Percentiles rank a stretch among this genome's conserved stretches.
phyloP scores from a whole-genome alignment of 345 rosid genomes.

The Acer negundo region DNA sequence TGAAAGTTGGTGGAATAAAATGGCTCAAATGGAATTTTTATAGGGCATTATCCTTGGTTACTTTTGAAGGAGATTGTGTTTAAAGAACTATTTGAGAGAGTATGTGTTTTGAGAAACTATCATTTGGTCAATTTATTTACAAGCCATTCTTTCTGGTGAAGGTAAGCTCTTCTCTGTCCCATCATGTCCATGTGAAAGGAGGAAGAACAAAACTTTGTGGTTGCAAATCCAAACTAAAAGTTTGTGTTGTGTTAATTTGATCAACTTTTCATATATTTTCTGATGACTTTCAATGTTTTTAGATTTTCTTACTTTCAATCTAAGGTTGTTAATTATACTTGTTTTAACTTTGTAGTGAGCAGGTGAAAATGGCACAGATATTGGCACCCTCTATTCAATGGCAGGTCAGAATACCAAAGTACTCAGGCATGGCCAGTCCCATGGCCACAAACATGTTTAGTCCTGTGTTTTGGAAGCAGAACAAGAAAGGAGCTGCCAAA shows the following conservation, averaged over 20 bases:
- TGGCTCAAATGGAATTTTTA: background rate
- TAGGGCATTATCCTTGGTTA: background rate
- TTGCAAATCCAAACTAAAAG: background rate
- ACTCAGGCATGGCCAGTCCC: constrained; percentile 45
- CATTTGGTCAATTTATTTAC: background rate
- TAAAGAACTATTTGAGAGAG: background rate
- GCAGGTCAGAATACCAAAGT: constrained; percentile 71
- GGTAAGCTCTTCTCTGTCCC: background rate
- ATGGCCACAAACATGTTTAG: constrained; percentile 60
- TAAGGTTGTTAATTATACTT: constrained; percentile 17
- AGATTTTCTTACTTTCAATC: constrained; percentile 3
- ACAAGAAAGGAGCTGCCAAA: constrained; percentile 52
- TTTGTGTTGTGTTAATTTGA: background rate
- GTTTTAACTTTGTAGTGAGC: constrained; percentile 27
- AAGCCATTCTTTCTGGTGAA: background rate
- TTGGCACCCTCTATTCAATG: constrained; percentile 75
- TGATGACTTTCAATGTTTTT: background rate
- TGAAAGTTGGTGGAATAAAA: constrained; percentile 7
- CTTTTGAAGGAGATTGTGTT: background rate
- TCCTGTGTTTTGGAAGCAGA: constrained; percentile 68
- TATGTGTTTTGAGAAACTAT: background rate
- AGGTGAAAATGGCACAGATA: constrained; percentile 81
- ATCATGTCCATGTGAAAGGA: background rate
- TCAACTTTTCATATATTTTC: background rate
- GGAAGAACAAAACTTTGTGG: background rate